A percentile compares a stretch with the other conserved stretches of the same genome.
Evolutionary conservation across 495 filamentous ascomycete genomes (phyloP).

Genomic region (Hypoxylon fragiforme): DNA sequence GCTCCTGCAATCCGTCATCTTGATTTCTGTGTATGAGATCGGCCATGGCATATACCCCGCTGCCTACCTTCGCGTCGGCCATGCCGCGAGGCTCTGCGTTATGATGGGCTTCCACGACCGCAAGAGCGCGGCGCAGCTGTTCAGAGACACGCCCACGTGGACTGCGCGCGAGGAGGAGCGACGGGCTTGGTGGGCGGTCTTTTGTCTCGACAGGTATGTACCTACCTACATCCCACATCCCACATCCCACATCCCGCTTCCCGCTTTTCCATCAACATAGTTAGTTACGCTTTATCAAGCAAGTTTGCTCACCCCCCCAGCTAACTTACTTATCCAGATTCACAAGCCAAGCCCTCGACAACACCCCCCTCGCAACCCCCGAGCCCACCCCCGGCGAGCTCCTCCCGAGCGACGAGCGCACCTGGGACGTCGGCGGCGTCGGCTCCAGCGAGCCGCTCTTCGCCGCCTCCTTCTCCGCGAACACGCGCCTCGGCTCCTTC

Average conservation of each 20-base stretch:
- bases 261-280: too few relatives aligned
- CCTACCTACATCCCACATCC: neutral
- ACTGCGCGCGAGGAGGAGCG: conserved; percentile 28
- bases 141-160: conserved; percentile 25
- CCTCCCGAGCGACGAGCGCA: conserved; percentile 16
- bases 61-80: conserved; percentile 47
- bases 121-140: conserved; percentile 35
- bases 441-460: conserved; percentile 32
- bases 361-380: conserved; percentile 18
- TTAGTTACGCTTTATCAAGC: too few relatives aligned
- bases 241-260: neutral
- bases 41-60: conserved; percentile 52
- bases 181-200: conserved; percentile 31
- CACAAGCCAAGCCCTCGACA: conserved; percentile 17
- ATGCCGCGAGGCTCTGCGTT: conserved; percentile 46
- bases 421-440: conserved; percentile 27
- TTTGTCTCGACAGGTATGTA: conserved; percentile 31
- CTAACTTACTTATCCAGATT: conserved; percentile 8
- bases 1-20: conserved; percentile 46
- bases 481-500: conserved; percentile 36
- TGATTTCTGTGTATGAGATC: conserved; percentile 48
- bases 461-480: conserved; percentile 24
- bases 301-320: too few relatives aligned
- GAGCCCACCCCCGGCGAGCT: conserved; percentile 31
- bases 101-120: conserved; percentile 51